Percentiles rank a stretch among this genome's conserved stretches.
phyloP scores from a whole-genome alignment of 2,329 filamentous ascomycete species.

The Juglanconis oblonga region DNA sequence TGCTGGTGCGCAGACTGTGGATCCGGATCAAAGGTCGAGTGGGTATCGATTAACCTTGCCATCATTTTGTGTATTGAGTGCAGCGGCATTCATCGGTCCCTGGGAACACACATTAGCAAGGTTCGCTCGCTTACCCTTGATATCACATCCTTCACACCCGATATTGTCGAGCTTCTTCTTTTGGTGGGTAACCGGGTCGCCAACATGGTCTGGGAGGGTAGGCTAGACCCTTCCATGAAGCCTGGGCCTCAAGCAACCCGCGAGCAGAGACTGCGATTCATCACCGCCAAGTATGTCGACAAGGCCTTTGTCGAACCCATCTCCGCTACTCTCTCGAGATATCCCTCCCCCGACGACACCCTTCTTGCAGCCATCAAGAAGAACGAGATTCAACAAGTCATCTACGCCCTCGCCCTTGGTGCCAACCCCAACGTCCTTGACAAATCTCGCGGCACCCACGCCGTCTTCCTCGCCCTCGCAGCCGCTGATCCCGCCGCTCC shows the following conservation, averaged over 20 bases:
- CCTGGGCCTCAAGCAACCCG: slow-evolving; percentile 74
- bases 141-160: slow-evolving; percentile 91
- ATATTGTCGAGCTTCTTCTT: slow-evolving; percentile 91
- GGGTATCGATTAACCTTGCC: slow-evolving; percentile 97
- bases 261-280: slow-evolving; percentile 90
- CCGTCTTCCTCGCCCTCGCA: slow-evolving; percentile 85
- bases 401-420: slow-evolving; percentile 82
- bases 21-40: slow-evolving; percentile 89
- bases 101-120: slow-evolving; percentile 97
- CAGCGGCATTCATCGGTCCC: slow-evolving; percentile 91
- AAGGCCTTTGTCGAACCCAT: slow-evolving; percentile 76
- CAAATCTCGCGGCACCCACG: slow-evolving; percentile 82
- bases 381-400: slow-evolving; percentile 90
- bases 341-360: slow-evolving; percentile 78
- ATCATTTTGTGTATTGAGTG: slow-evolving; percentile 98
- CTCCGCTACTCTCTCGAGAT: slow-evolving; percentile 71
- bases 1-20: slow-evolving; percentile 92
- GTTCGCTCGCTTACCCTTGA: slow-evolving; percentile 92
- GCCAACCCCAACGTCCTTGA: slow-evolving; percentile 87
- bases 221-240: slow-evolving; percentile 70
- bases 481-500: slow-evolving; percentile 88
- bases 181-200: slow-evolving; percentile 91
- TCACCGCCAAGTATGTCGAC: slow-evolving; percentile 92
- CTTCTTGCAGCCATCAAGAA: slow-evolving; percentile 90
- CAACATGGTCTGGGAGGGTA: slow-evolving; percentile 96